Conservation (phyloP, 345 rosid genomes). For the Nephelium lappaceum region DNA sequence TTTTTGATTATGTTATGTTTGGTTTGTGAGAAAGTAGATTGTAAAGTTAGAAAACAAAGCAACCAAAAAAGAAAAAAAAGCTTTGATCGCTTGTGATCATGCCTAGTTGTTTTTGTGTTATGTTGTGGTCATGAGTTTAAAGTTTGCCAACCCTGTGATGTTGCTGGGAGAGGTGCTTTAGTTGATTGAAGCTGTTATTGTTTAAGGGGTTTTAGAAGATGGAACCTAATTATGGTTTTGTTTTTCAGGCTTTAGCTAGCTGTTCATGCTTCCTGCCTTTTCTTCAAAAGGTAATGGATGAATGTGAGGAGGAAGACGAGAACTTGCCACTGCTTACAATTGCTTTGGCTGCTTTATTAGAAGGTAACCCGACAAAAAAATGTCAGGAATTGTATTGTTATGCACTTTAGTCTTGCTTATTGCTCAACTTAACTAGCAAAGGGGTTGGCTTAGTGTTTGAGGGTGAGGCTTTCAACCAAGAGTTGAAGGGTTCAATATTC, state of each 20-base stretch:
- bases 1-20: not conserved
- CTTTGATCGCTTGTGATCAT: no score
- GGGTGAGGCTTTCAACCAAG: not conserved
- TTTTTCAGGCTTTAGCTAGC: conserved; percentile 76
- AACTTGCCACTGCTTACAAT: conserved; percentile 66
- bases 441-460: not conserved
- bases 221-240: not conserved
- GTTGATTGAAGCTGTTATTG: not conserved
- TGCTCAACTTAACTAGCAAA: not conserved
- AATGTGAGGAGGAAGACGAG: conserved; percentile 48
- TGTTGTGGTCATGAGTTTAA: no score
- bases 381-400: not conserved
- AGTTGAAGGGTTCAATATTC: not conserved
- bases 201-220: not conserved
- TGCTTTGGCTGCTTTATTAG: conserved; percentile 59
- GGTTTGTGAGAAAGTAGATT: conserved; percentile 3
- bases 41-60: not conserved
- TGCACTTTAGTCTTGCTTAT: not conserved
- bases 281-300: conserved; percentile 60
- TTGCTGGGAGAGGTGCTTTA: not conserved
- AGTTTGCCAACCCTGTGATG: no score
- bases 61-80: not conserved
- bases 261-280: conserved; percentile 62
- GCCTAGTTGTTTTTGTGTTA: no score
- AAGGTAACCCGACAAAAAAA: conserved; percentile 47